Conservation (phyloP, 192 early-diverging fungal species). For the Coemansia sp. region DNA sequence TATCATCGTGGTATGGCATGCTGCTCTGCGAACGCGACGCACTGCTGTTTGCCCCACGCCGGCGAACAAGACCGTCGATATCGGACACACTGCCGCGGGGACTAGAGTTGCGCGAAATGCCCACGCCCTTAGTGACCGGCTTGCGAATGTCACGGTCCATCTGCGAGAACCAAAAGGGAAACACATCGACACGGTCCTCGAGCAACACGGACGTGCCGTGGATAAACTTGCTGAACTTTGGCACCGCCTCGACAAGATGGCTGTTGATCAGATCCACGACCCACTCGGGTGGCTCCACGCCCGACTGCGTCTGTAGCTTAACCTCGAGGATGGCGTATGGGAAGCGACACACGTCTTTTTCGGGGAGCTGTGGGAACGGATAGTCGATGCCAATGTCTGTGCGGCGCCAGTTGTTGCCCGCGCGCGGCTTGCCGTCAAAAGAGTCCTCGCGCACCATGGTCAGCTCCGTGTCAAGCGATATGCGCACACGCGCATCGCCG, state of each 20-base stretch:
- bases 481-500: conserved; percentile 86
- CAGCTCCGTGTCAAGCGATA: conserved; percentile 93
- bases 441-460: conserved; percentile 96
- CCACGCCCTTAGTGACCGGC: conserved; percentile 57
- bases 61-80: conserved; percentile 23
- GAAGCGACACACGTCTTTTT: conserved; percentile 78
- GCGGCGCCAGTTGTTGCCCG: conserved; percentile 88
- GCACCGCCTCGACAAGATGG: conserved; percentile 89
- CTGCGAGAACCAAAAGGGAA: conserved; percentile 95
- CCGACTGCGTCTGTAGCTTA: conserved; percentile 92
- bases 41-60: conserved; percentile 7
- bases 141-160: conserved; percentile 93
- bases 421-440: conserved; percentile 59
- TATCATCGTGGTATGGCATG: conserved; percentile 17
- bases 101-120: conserved; percentile 45
- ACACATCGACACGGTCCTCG: conserved; percentile 71
- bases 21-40: conserved; percentile 25
- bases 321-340: conserved; percentile 97
- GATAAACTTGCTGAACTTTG: conserved; percentile 98
- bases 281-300: conserved; percentile 90
- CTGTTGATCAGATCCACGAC: conserved; percentile 85
- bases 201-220: conserved; percentile 89
- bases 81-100: conserved; percentile 40
- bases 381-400: conserved; percentile 75
- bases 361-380: conserved; percentile 77